These are phyloP conservation scores for Barnettozyma populi DNA, from an alignment of 805 yeast species.

Conservation along the genomic window DNA sequence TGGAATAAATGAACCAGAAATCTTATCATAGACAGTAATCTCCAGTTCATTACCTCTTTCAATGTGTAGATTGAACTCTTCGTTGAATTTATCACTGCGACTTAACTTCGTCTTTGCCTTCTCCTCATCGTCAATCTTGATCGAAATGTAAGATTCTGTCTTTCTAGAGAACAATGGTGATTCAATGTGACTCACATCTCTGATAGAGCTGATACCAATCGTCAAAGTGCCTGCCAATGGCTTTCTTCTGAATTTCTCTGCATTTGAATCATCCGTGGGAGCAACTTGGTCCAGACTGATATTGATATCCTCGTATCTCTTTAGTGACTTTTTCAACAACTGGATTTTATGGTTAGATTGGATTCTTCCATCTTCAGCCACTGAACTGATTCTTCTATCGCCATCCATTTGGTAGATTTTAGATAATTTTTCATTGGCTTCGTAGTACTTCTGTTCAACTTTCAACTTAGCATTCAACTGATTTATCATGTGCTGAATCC, in stretches of 20 bases:
- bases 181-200: constrained; percentile 91
- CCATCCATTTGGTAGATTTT: constrained; percentile 87
- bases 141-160: constrained; percentile 71
- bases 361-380: constrained; percentile 80
- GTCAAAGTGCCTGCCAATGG: constrained; percentile 79
- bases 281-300: constrained; percentile 58
- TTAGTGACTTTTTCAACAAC: constrained; percentile 74
- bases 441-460: constrained; percentile 89
- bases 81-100: constrained; percentile 77
- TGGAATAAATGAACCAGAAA: constrained; percentile 63
- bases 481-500: constrained; percentile 92
- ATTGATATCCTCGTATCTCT: constrained; percentile 85
- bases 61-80: constrained; percentile 71
- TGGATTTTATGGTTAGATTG: constrained; percentile 86
- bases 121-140: constrained; percentile 86
- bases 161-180: constrained; percentile 72
- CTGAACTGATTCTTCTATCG: constrained; percentile 76
- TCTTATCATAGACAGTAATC: constrained; percentile 77
- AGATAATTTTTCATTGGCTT: constrained; percentile 85
- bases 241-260: constrained; percentile 68
- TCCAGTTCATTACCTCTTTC: constrained; percentile 93
- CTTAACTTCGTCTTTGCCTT: constrained; percentile 70
- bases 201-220: constrained; percentile 66
- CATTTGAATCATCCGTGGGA: constrained; percentile 52
- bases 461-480: constrained; percentile 90